Percentiles rank a stretch among this genome's conserved stretches.
Conservation (phyloP, 106 monocot species). For the Phalaenopsis equestris region DNA sequence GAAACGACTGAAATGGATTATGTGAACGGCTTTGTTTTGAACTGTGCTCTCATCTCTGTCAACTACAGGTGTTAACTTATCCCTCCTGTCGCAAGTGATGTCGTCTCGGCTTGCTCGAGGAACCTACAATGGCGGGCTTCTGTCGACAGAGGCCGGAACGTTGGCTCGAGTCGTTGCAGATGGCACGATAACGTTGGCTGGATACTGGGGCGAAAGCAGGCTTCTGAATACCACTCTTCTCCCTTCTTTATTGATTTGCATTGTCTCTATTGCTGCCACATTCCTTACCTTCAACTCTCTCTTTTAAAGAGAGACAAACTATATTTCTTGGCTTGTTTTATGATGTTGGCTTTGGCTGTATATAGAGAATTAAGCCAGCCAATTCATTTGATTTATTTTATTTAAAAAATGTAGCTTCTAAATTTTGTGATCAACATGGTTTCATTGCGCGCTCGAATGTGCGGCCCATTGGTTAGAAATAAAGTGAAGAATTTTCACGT, state of each 20-base stretch:
- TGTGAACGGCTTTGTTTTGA: too few species aligned
- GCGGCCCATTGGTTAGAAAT: too few species aligned
- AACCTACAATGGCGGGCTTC: constrained; percentile 81
- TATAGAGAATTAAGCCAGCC: not conserved
- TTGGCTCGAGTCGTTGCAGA: constrained; percentile 85
- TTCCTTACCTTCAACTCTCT: constrained; percentile 74
- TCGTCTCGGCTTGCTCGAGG: constrained; percentile 93
- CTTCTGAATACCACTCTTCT: constrained; percentile 72
- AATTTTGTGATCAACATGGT: too few species aligned
- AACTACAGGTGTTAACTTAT: constrained; percentile 75
- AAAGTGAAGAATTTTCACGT: too few species aligned
- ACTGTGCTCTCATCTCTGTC: not conserved
- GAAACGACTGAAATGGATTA: too few species aligned
- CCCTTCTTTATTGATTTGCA: constrained; percentile 70
- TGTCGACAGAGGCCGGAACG: constrained; percentile 81
- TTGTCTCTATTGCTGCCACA: constrained; percentile 50
- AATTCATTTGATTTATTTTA: not conserved
- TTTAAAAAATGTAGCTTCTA: not conserved
- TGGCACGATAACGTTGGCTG: constrained; percentile 77
- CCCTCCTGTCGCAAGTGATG: constrained; percentile 85
- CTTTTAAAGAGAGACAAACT: constrained; percentile 12
- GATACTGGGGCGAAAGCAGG: constrained; percentile 51
- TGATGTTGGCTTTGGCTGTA: not conserved
- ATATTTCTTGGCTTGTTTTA: not conserved
- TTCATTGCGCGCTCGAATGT: too few species aligned